Conservation (phyloP, 805 yeast genomes). For the Kregervanrija delftensis region DNA sequence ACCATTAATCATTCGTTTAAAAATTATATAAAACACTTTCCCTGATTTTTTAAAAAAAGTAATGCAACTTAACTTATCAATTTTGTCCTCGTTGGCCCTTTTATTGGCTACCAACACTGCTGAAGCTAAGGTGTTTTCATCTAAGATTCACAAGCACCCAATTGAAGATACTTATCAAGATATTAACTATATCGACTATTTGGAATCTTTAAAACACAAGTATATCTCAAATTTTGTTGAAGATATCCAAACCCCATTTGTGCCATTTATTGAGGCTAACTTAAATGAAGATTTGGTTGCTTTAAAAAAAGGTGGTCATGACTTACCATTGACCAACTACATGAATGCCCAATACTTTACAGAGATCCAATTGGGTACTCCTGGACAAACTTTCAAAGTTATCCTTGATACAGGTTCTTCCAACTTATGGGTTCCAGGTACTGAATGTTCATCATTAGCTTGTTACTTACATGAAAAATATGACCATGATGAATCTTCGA, state of each 20-base stretch:
- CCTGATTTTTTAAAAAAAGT: too few species aligned
- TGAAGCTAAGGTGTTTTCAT: conserved; percentile 41
- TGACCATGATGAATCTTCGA: conserved; percentile 73
- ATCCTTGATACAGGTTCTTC: conserved; percentile 95
- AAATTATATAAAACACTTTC: too few species aligned
- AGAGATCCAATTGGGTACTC: conserved; percentile 86
- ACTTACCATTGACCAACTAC: conserved; percentile 86
- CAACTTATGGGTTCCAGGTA: conserved; percentile 93
- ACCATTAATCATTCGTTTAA: not conserved
- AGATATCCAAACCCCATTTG: conserved; percentile 25
- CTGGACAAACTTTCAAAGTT: conserved; percentile 89
- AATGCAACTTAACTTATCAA: conserved; percentile 28
- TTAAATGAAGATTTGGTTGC: conserved; percentile 7
- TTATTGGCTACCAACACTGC: conserved; percentile 24
- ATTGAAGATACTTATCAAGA: conserved; percentile 40
- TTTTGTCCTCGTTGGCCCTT: conserved; percentile 38
- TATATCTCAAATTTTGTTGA: conserved; percentile 28
- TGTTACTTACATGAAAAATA: conserved; percentile 92
- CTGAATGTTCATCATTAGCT: conserved; percentile 87
- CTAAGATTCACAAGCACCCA: conserved; percentile 42
- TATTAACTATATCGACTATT: conserved; percentile 38
- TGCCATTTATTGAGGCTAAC: conserved; percentile 33
- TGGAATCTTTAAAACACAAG: conserved; percentile 41
- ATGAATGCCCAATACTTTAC: conserved; percentile 95
- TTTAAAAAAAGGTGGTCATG: conserved; percentile 40